Evolutionary conservation across 2,329 filamentous ascomycete species (phyloP).

Genomic region (Ascochyta pisi): DNA sequence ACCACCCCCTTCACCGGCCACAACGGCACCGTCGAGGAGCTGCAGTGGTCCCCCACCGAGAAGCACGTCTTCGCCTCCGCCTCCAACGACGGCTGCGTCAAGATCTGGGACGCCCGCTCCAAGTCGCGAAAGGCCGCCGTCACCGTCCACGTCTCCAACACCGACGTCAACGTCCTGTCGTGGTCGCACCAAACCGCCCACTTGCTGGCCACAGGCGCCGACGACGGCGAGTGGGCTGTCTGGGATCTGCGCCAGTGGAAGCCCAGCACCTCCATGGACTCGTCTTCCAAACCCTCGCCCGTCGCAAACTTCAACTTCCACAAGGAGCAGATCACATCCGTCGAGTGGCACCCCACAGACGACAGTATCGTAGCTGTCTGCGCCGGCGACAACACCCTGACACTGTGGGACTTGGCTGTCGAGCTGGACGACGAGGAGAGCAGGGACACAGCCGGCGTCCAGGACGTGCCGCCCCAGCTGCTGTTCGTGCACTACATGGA

Average conservation of each 20-base stretch:
- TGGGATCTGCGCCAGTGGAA: conserved; percentile 99
- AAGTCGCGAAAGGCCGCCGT: conserved; percentile 90
- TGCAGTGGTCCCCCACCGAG: conserved; percentile 96
- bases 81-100: conserved; percentile 91
- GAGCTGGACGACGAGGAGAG: conserved; percentile 98
- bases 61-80: conserved; percentile 93
- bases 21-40: conserved; percentile 84
- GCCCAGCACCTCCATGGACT: conserved; percentile 59
- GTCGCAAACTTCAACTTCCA: conserved; percentile 96
- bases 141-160: conserved; percentile 80
- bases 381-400: conserved; percentile 91
- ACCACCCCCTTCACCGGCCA: conserved; percentile 84
- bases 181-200: conserved; percentile 91
- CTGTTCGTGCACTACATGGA: conserved; percentile 97
- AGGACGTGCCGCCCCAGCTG: conserved; percentile 91
- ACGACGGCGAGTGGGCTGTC: conserved; percentile 92
- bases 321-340: conserved; percentile 92
- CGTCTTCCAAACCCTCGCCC: conserved; percentile 68
- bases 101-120: conserved; percentile 92
- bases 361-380: conserved; percentile 94
- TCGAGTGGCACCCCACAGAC: conserved; percentile 98
- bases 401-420: conserved; percentile 94
- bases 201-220: conserved; percentile 88
- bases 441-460: conserved; percentile 82
- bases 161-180: conserved; percentile 94